phyloP scores from a whole-genome alignment of 108 stramenopile species.

The Stephanodiscus triporus region DNA sequence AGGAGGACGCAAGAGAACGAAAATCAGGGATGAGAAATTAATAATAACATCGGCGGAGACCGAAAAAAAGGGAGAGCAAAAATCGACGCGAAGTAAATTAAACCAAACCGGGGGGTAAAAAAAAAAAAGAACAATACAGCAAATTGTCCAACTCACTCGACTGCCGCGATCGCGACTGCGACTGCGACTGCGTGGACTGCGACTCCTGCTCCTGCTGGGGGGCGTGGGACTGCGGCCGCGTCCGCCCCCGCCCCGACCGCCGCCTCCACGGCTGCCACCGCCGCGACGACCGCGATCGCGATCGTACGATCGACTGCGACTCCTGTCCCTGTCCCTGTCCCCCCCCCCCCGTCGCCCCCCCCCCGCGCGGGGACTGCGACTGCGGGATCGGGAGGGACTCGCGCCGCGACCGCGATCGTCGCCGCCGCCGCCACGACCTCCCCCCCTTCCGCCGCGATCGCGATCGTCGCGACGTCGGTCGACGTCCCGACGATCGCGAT shows the following conservation, averaged over 20 bases:
- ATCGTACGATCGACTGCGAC: constrained; percentile 24
- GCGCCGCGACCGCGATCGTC: constrained; percentile 12
- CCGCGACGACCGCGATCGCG: constrained; percentile 17
- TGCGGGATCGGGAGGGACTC: constrained; percentile 18
- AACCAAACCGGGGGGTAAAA: background rate
- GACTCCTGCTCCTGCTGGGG: constrained; percentile 20
- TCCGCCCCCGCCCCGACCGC: constrained; percentile 11
- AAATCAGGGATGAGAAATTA: background rate
- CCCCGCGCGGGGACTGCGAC: constrained; percentile 5
- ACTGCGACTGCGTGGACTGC: constrained; percentile 26
- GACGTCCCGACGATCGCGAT: background rate
- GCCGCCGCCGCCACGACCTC: constrained; percentile 2
- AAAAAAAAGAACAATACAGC: background rate
- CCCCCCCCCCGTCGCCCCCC: constrained; percentile 22
- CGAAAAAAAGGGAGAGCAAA: too few relatives aligned
- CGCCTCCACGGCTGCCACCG: constrained; percentile 9
- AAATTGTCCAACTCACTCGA: constrained; percentile 30
- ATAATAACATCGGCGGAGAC: too few relatives aligned
- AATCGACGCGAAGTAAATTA: background rate
- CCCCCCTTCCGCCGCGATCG: background rate
- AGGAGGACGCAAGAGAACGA: background rate
- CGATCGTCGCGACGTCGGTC: background rate
- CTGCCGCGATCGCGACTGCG: constrained; percentile 10
- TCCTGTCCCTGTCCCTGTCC: constrained; percentile 18
- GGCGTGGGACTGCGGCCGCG: constrained; percentile 15